Evolutionary conservation across 208 protist species (phyloP), one percentile per base, ranked within the genome.

Genomic region (Leishmania braziliensis): DNA sequence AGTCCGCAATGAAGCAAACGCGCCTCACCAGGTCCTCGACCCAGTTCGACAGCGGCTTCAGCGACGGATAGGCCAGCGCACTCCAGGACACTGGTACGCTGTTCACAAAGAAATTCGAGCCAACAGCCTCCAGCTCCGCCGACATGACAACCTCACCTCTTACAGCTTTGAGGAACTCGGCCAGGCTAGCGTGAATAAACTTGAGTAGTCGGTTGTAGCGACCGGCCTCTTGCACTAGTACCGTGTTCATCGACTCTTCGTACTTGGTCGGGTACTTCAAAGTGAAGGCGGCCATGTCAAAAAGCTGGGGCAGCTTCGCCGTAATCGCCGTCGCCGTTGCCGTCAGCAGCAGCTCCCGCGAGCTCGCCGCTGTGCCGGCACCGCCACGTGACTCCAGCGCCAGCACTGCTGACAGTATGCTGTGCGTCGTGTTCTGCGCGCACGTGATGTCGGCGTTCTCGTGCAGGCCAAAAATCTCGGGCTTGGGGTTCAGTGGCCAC

Each of bases 371-470:
- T 51, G 76, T 75, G 16, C 90, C 88, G n/a, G 84, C 86, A 16
- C 87, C 88, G 75, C 92, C 92, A 77, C 88, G 88, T 12, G 95
- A 96, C 50, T 93, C 89, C 26, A 98, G 89, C n/a, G 92, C 82
- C 9, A 98, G 89, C 56, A 98, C 89, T 2, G 93, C 96, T 16
- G 92, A 83, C 29, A 98, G 83, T 60, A 98, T 94, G 83, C 84
- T 94, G 56, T 90, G 70, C 58, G 94, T 95, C 48, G 89, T 91
- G 84, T 93, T 96, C 79, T 93, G 90, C 70, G 99, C 97, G 80
- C 93, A 99, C 16, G 98, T 99, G 81, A 99, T 99, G 84, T 99
- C 97, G 20, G 98, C 98, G 81, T 99, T 99, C 46, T 98, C 95
- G 90, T 99, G 98, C 72, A 99, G 83, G 9, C 98, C 98, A 82